Evolutionary conservation across 306 rosid species (phyloP), one percentile per base, ranked within the genome.

Genomic region (Trifolium pratense): DNA sequence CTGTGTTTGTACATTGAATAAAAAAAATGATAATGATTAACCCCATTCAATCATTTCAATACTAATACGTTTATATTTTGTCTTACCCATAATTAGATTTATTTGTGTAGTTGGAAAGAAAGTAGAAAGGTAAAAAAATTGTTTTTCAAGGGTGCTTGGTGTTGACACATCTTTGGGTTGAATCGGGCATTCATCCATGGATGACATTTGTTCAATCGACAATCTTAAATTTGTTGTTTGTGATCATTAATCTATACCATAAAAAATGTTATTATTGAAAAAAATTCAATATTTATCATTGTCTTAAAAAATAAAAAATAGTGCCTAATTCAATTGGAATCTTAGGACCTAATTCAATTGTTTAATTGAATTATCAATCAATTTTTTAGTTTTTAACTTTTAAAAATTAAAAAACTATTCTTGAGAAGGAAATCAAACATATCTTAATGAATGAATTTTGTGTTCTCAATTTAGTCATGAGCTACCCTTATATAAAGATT

Each of bases 121-220:
- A n/a, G 14, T 1, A 13, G 18, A 43, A 12, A 16, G 55, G 9
- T 15, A 15, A 1, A 1, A 16, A 23, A 59, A 3, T 6, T 1
- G 16, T 3, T 39, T 34, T 34, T 60, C 14, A 9, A 51, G 3
- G 17, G 18, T 59, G 71, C 5, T 21, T 31, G 18, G 3, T 34
- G 25, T 2, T 66, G 13, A 53, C 11, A 21, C 25, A 9, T 46
- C 25, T 48, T 68, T 29, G 6, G 51, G 21, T 31, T 53, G 49
- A 32, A 20, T 32, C 18, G 46, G n/a, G 42, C 61, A 31, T 78
- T 25, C 20, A 20, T 25, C 70, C 20, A 39, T 65, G 49, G 31
- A 43, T 43, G 48, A 72, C 56, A 79, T 3, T 20, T 78, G 78
- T 78, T 55, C 31, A 21, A 55, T 55, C 6, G 69, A 65, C 78